Evolutionary conservation across 768 basidiomycete species (phyloP).

Genomic region (Boletus eberwhitei): DNA sequence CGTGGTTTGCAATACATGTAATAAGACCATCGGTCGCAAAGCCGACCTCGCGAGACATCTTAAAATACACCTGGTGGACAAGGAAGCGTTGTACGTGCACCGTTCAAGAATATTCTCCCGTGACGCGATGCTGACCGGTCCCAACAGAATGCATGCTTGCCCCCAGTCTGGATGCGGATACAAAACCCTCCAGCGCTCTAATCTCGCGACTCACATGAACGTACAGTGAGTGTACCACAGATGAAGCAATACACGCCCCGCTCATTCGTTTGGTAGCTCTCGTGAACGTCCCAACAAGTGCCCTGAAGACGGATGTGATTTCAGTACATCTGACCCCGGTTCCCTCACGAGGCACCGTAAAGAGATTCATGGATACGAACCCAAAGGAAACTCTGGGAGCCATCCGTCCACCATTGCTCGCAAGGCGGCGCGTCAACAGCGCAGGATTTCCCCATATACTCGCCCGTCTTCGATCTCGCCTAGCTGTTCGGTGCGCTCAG

Average conservation of each 20-base stretch:
- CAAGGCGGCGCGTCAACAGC: background rate
- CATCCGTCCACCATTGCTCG: background rate
- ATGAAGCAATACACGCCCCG: background rate
- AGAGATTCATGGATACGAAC: conserved; percentile 15
- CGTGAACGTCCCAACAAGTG: conserved; percentile 13
- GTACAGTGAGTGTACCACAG: conserved; percentile 26
- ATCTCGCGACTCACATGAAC: conserved; percentile 26
- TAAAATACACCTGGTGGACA: conserved; percentile 20
- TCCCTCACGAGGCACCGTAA: conserved; percentile 24
- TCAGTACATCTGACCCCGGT: conserved; percentile 16
- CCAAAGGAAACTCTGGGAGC: background rate
- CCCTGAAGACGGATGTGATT: conserved; percentile 14
- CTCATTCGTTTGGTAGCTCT: conserved; percentile 11
- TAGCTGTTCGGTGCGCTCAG: background rate
- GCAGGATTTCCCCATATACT: conserved; percentile 4
- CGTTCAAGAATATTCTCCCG: too few relatives aligned
- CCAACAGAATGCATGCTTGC: conserved; percentile 25
- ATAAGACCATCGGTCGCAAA: conserved; percentile 16
- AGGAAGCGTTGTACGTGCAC: conserved; percentile 23
- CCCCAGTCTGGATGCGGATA: conserved; percentile 17
- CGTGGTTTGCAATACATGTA: conserved; percentile 15
- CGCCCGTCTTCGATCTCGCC: background rate
- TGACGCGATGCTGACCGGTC: background rate
- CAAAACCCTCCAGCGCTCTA: conserved; percentile 27
- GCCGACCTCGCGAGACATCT: conserved; percentile 30